A percentile compares a stretch with the other conserved stretches of the same genome.
Evolutionary conservation across 805 yeast species (phyloP).

Genomic region (Pichia exigua): DNA sequence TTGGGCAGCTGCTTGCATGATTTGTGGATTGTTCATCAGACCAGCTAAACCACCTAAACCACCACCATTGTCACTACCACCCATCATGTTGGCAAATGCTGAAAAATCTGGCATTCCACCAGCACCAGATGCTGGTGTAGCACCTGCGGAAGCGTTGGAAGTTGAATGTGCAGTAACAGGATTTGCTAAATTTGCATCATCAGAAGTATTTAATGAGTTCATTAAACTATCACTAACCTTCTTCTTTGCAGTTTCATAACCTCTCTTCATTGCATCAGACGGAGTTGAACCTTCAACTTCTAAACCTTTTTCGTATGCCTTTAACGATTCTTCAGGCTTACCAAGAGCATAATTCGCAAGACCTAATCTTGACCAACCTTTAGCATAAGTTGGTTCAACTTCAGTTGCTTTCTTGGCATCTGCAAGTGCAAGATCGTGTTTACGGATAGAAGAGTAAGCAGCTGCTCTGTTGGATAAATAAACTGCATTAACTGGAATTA

Average conservation of each 20-base stretch:
- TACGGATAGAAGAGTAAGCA: slow-evolving; percentile 72
- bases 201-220: slow-evolving; percentile 29
- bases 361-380: slow-evolving; percentile 93
- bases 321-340: slow-evolving; percentile 81
- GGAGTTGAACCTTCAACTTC: slow-evolving; percentile 81
- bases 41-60: slow-evolving; percentile 60
- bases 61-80: slow-evolving; percentile 64
- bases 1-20: slow-evolving; percentile 82
- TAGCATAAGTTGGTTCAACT: slow-evolving; percentile 72
- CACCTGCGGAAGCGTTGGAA: slow-evolving; percentile 19
- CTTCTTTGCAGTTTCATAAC: slow-evolving; percentile 87
- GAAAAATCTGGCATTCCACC: slow-evolving; percentile 72
- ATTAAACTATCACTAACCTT: slow-evolving; percentile 73
- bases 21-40: slow-evolving; percentile 73
- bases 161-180: slow-evolving; percentile 16
- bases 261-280: slow-evolving; percentile 85
- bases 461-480: slow-evolving; percentile 95
- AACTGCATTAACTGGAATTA: slow-evolving; percentile 68
- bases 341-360: slow-evolving; percentile 91
- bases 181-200: slow-evolving; percentile 14
- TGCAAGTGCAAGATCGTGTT: slow-evolving; percentile 67
- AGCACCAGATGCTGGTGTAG: slow-evolving; percentile 21
- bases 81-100: slow-evolving; percentile 49
- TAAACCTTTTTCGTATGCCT: slow-evolving; percentile 83
- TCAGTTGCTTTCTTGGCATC: slow-evolving; percentile 82